Evolutionary conservation across 2,329 filamentous ascomycete genomes (phyloP).

Genomic region (Exutisphaerella laricina): DNA sequence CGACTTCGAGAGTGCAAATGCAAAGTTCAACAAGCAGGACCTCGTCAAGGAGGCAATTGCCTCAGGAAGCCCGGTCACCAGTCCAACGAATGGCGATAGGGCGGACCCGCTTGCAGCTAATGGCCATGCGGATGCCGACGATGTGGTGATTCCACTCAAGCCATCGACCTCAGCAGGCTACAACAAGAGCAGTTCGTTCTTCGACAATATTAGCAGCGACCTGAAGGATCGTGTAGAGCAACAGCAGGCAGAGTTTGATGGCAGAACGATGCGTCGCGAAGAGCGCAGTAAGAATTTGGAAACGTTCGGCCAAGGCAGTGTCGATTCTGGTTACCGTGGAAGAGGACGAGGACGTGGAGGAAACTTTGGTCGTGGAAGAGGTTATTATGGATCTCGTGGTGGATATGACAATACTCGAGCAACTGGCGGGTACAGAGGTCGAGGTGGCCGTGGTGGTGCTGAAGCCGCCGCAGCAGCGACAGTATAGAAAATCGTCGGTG

Average conservation of each 20-base stretch:
- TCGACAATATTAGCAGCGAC: slow-evolving; percentile 97
- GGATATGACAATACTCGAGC: slow-evolving; percentile 12
- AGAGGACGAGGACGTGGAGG: slow-evolving; percentile 76
- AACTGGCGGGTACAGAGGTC: slow-evolving; percentile 14
- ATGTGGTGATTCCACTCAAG: slow-evolving; percentile 43
- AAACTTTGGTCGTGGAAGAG: slow-evolving; percentile 52
- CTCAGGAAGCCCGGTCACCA: slow-evolving; percentile 61
- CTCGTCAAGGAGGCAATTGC: slow-evolving; percentile 84
- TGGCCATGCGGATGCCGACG: slow-evolving; percentile 28
- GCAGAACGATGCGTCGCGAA: slow-evolving; percentile 82
- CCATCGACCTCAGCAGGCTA: slow-evolving; percentile 54
- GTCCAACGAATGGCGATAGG: slow-evolving; percentile 25
- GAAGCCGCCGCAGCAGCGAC: slow-evolving; percentile 17
- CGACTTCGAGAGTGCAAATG: slow-evolving; percentile 81
- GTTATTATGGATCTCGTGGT: slow-evolving; percentile 12
- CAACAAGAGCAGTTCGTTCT: slow-evolving; percentile 87
- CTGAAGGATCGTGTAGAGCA: slow-evolving; percentile 69
- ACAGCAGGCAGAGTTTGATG: slow-evolving; percentile 54
- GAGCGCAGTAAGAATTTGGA: slow-evolving; percentile 96
- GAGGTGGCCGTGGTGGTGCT: slow-evolving; percentile 18
- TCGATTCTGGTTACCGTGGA: slow-evolving; percentile 67
- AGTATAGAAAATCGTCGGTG: slow-evolving; percentile 4
- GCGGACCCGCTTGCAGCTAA: slow-evolving; percentile 24
- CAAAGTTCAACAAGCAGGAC: slow-evolving; percentile 84
- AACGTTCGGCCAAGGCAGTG: slow-evolving; percentile 93